Evolutionary conservation across 306 rosid genomes (phyloP).

Genomic region (Quercus suber): DNA sequence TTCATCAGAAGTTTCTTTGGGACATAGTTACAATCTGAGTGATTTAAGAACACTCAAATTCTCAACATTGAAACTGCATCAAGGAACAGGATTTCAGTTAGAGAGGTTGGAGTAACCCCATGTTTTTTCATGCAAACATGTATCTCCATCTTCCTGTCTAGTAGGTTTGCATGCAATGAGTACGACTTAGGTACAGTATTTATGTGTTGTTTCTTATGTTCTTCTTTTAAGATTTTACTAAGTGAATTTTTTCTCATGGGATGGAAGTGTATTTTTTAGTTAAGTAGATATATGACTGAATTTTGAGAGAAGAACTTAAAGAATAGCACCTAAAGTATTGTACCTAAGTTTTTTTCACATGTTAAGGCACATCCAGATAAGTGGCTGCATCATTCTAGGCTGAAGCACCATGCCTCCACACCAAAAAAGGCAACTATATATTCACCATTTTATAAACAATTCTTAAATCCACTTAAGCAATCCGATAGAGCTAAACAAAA

Average conservation of each 20-base stretch:
- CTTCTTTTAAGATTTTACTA: rapidly evolving
- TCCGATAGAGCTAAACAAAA: not conserved
- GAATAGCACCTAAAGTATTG: too few species aligned
- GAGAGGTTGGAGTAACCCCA: constrained; percentile 56
- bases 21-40: constrained; percentile 63
- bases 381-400: not conserved
- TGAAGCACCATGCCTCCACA: not conserved
- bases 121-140: constrained; percentile 71
- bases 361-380: not conserved
- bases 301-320: rapidly evolving
- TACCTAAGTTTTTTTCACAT: too few species aligned
- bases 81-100: constrained; percentile 49
- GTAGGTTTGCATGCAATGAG: constrained; percentile 35
- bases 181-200: too few species aligned
- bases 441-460: not conserved
- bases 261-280: too few species aligned
- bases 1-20: constrained; percentile 54
- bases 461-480: not conserved
- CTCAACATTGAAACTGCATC: constrained; percentile 84
- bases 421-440: not conserved
- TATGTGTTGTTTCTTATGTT: too few species aligned
- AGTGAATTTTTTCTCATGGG: too few species aligned
- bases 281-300: too few species aligned
- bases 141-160: constrained; percentile 58
- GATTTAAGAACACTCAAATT: constrained; percentile 54